phyloP scores from a whole-genome alignment of 441 rosid genomes.

The Populus hybrid region DNA sequence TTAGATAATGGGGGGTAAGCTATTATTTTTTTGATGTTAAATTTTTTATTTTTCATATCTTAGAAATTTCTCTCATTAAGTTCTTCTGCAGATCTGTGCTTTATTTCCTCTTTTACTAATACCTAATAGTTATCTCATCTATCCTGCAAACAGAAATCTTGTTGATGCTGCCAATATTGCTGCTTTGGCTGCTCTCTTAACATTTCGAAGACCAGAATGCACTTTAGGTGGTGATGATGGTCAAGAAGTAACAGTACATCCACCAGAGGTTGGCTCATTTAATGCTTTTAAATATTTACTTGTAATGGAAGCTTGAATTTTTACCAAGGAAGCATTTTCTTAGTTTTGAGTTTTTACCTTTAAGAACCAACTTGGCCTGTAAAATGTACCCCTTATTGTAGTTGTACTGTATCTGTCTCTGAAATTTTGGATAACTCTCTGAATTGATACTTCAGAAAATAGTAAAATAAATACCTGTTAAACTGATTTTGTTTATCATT shows the following conservation, averaged over 20 bases:
- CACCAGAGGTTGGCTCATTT: constrained; percentile 66
- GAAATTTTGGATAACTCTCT: background rate
- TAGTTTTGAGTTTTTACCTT: background rate
- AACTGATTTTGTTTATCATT: background rate
- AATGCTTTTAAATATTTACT: background rate
- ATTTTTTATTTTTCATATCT: background rate
- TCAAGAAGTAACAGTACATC: constrained; percentile 74
- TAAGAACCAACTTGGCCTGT: background rate
- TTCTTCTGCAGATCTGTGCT: background rate
- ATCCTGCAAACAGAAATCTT: constrained; percentile 58
- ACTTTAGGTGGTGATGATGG: constrained; percentile 82
- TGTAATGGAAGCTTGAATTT: background rate
- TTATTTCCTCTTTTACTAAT: constrained; percentile 7
- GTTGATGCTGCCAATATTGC: constrained; percentile 97
- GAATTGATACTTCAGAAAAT: background rate
- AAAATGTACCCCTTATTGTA: background rate
- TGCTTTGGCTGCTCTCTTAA: constrained; percentile 84
- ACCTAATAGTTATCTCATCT: background rate
- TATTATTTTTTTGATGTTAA: background rate
- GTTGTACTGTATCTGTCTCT: background rate
- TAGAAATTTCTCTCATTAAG: background rate
- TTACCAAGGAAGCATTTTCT: background rate
- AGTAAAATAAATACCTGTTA: background rate
- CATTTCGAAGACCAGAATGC: constrained; percentile 90
- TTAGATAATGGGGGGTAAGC: constrained; percentile 95